Evolutionary conservation across 1,284 basidiomycete genomes (phyloP).

Genomic region (Ganoderma sinense): DNA sequence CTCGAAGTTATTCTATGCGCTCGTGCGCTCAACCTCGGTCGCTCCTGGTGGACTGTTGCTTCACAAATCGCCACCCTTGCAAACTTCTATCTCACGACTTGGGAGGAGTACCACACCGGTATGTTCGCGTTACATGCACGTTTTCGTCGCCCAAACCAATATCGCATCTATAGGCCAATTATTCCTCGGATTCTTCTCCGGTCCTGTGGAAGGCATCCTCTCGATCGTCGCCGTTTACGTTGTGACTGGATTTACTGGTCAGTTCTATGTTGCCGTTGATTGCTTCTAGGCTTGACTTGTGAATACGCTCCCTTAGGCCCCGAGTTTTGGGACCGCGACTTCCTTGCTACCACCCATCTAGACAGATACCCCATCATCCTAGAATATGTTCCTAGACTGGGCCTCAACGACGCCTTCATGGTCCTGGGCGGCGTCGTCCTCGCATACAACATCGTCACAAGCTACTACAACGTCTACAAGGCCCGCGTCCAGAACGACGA

Average conservation of each 20-base stretch:
- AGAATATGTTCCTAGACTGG: slow-evolving; percentile 65
- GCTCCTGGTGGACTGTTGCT: slow-evolving; percentile 96
- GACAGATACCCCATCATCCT: slow-evolving; percentile 58
- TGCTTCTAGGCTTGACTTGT: not conserved
- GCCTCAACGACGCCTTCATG: slow-evolving; percentile 91
- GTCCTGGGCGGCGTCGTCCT: slow-evolving; percentile 80
- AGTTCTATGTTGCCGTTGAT: slow-evolving; percentile 30
- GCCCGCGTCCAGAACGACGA: slow-evolving; percentile 48
- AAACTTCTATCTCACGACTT: slow-evolving; percentile 96
- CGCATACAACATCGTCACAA: slow-evolving; percentile 44
- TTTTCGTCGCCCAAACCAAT: not conserved
- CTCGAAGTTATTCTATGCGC: slow-evolving; percentile 85
- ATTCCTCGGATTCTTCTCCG: slow-evolving; percentile 93
- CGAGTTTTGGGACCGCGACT: slow-evolving; percentile 83
- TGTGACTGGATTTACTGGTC: slow-evolving; percentile 80
- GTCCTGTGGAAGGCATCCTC: slow-evolving; percentile 96
- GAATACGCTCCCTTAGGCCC: slow-evolving; percentile 58
- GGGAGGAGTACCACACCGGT: slow-evolving; percentile 98
- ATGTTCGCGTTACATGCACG: slow-evolving; percentile 17
- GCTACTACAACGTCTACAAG: slow-evolving; percentile 80
- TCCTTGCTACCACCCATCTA: slow-evolving; percentile 70
- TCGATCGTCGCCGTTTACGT: slow-evolving; percentile 85
- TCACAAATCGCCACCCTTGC: slow-evolving; percentile 88
- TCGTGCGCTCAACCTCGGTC: slow-evolving; percentile 90
- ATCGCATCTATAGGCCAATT: slow-evolving; percentile 64